phyloP scores from a whole-genome alignment of 352 stramenopile species.

The Pythium oligandrum region DNA sequence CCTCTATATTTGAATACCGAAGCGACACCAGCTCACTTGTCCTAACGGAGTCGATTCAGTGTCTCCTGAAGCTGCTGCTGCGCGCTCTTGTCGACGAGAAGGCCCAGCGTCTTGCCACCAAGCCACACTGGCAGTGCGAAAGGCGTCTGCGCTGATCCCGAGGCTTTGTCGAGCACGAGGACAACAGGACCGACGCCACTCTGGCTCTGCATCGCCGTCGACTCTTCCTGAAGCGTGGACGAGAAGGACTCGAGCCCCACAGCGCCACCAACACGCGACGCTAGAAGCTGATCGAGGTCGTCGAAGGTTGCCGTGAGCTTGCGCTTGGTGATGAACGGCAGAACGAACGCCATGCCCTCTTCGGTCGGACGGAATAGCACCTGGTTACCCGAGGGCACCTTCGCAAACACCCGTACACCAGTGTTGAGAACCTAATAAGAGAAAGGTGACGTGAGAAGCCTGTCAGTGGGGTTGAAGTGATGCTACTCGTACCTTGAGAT shows the following conservation, averaged over 20 bases:
- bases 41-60: conserved; percentile 1
- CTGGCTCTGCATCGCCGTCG: conserved; percentile 19
- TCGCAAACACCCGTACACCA: conserved; percentile 84
- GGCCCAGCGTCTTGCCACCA: conserved; percentile 42
- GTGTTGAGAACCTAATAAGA: conserved; percentile 71
- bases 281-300: conserved; percentile 25
- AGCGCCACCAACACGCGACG: conserved; percentile 18
- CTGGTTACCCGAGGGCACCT: conserved; percentile 37
- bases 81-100: conserved; percentile 48
- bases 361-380: conserved; percentile 74
- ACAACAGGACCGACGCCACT: conserved; percentile 46
- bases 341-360: conserved; percentile 66
- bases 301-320: conserved; percentile 21
- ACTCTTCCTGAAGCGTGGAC: conserved; percentile 21
- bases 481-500: conserved; percentile 28
- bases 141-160: not conserved
- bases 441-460: not conserved
- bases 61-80: conserved; percentile 34
- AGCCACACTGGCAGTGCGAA: conserved; percentile 52
- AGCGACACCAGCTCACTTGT: not conserved
- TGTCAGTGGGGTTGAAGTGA: not conserved
- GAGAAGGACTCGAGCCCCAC: conserved; percentile 34
- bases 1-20: not conserved
- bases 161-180: conserved; percentile 17
- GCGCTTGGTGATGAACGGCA: conserved; percentile 83